These are phyloP conservation scores for Stephanodiscus minutulus DNA, from an alignment of 108 stramenopile species.

Conservation along the genomic window DNA sequence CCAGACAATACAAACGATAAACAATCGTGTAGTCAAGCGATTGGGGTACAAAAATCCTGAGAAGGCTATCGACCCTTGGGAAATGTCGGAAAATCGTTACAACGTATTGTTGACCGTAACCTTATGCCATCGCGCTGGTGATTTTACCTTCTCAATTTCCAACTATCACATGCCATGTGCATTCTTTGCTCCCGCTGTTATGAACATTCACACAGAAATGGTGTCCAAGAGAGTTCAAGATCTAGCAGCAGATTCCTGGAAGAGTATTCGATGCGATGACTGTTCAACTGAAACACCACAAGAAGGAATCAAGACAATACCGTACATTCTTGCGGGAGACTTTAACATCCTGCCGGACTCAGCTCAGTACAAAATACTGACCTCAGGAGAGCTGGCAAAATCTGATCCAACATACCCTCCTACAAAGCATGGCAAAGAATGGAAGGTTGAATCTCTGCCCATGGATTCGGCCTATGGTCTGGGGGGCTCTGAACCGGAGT, in stretches of 20 bases:
- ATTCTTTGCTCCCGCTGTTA: slow-evolving; percentile 82
- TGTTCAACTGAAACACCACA: not conserved
- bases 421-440: slow-evolving; percentile 65
- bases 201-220: slow-evolving; percentile 84
- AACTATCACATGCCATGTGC: slow-evolving; percentile 99
- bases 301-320: slow-evolving; percentile 24
- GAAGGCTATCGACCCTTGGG: slow-evolving; percentile 71
- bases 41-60: slow-evolving; percentile 11
- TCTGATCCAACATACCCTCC: slow-evolving; percentile 60
- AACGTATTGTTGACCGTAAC: slow-evolving; percentile 73
- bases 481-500: slow-evolving; percentile 72
- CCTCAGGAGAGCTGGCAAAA: slow-evolving; percentile 71
- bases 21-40: slow-evolving; percentile 12
- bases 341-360: slow-evolving; percentile 92
- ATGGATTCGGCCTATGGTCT: slow-evolving; percentile 80
- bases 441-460: slow-evolving; percentile 49
- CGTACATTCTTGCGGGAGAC: slow-evolving; percentile 84
- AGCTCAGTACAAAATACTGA: slow-evolving; percentile 84
- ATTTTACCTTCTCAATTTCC: slow-evolving; percentile 66
- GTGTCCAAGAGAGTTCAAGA: slow-evolving; percentile 56
- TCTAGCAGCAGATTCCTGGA: slow-evolving; percentile 36
- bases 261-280: slow-evolving; percentile 2
- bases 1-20: slow-evolving; percentile 18
- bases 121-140: slow-evolving; percentile 49
- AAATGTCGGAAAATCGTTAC: slow-evolving; percentile 64